phyloP scores from a whole-genome alignment of 164 flowering plant species.

The Liquidambar formosana region DNA sequence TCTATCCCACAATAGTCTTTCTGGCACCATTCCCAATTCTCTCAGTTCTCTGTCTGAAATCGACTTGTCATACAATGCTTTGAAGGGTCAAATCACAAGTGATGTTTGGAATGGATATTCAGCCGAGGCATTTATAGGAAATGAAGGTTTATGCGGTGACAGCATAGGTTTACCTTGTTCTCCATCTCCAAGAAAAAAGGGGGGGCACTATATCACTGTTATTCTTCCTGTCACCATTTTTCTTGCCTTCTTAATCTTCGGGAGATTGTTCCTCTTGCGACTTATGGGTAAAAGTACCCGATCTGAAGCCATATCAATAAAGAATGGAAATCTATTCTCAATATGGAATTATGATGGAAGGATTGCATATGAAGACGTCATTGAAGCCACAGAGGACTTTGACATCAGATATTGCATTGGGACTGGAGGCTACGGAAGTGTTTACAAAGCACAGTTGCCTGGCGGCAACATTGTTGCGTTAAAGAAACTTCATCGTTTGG shows the following conservation, averaged over 20 bases:
- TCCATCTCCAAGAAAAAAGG: too few relatives aligned
- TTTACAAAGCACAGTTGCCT: conserved; percentile 9
- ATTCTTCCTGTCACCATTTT: not conserved
- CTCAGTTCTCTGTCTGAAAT: not conserved
- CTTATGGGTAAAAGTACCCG: not conserved
- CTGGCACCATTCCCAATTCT: not conserved
- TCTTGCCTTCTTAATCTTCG: not conserved
- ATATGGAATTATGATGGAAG: not conserved
- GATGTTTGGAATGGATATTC: not conserved
- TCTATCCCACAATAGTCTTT: conserved; percentile 5
- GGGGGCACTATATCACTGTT: too few relatives aligned
- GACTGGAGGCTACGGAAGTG: conserved; percentile 5
- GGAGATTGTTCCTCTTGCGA: not conserved
- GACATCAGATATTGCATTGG: not conserved
- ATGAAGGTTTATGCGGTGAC: not conserved
- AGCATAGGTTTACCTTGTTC: too few relatives aligned
- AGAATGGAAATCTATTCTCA: not conserved
- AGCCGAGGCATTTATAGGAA: not conserved
- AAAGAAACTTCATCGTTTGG: not conserved
- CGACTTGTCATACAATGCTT: not conserved
- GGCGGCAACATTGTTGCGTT: not conserved
- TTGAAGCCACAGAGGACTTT: too few relatives aligned
- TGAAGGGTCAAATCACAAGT: not conserved
- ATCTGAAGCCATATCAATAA: not conserved
- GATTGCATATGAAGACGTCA: too few relatives aligned